Evolutionary conservation across 2,329 filamentous ascomycete genomes (phyloP), one percentile per base, ranked within the genome.

Genomic region (Colletotrichum sp.): DNA sequence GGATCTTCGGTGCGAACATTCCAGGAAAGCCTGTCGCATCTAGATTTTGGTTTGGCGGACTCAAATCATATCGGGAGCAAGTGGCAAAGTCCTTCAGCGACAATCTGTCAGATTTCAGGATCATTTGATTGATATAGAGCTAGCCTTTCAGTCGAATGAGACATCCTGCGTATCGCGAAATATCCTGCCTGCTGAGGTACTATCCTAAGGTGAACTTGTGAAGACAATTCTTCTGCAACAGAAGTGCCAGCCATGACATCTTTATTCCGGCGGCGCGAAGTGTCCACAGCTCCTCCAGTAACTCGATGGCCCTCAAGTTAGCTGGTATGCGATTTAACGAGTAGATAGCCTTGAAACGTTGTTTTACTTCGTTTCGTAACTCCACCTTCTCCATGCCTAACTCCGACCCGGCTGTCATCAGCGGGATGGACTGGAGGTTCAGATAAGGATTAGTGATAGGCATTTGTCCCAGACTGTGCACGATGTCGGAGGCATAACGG

Each of bases 141-240:
- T n/a, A 44, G 9, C 18, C 8, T 6, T 44, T 12, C 39, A 6
- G 0, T 10, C 39, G 39, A 44, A 2, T 44, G 36, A 10, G 3
- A 0, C 39, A 44, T 44, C 18, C 39, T 3, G 1, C 39, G 5
- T n/a, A 44, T 9, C 9, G 9, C 18, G 1, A 4, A 1, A 44
- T n/a, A 2, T 18, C 39, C 39, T 0, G 39, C 18, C 18, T n/a
- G 39, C 3, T 44, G 18, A 44, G 18, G 18, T 10, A 44, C 39
- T 44, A 44, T n/a, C 39, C 39, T 6, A 44, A 44, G 39, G 39
- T 44, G 18, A 44, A 44, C 39, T n/a, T 44, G 39, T 44, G 39
- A 0, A 44, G 18, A n/a, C 39, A 44, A 10, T 44, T 44, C 39
- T 44, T 44, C 0, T 44, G 39, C 39, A 44, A 44, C 0, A 44